Conservation (phyloP, 1,284 basidiomycete species). For the Boletus calvinii region DNA sequence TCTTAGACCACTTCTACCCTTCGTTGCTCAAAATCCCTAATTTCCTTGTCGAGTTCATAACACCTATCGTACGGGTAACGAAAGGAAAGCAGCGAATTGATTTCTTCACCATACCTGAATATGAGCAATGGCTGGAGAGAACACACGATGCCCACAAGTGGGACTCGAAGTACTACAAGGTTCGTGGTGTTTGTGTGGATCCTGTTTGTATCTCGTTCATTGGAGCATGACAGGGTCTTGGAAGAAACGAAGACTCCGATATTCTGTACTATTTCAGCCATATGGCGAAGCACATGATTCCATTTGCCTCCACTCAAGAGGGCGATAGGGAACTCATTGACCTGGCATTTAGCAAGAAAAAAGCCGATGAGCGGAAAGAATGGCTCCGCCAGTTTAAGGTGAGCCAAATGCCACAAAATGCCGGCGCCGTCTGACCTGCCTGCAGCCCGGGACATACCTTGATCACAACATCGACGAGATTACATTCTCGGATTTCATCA, state of each 20-base stretch:
- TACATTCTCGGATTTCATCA: conserved; percentile 93
- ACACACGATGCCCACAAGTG: conserved; percentile 84
- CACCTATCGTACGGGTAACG: conserved; percentile 92
- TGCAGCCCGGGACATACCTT: conserved; percentile 89
- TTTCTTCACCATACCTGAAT: conserved; percentile 98
- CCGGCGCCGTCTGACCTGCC: conserved; percentile 7
- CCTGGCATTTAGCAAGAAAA: conserved; percentile 99
- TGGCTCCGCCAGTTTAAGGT: conserved; percentile 95
- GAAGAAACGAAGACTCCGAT: conserved; percentile 87
- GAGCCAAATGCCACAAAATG: conserved; percentile 15
- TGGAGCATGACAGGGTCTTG: conserved; percentile 75
- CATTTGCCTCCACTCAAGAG: conserved; percentile 80
- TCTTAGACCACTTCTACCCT: conserved; percentile 96
- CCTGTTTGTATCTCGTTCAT: background rate
- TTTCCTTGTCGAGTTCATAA: conserved; percentile 98
- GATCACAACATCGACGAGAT: conserved; percentile 90
- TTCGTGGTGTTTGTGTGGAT: conserved; percentile 32
- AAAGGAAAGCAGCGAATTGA: conserved; percentile 83
- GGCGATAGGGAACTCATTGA: conserved; percentile 93
- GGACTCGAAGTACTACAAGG: conserved; percentile 97
- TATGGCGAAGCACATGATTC: conserved; percentile 93
- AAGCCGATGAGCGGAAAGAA: conserved; percentile 97
- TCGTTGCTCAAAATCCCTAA: conserved; percentile 89
- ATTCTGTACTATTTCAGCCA: conserved; percentile 92
- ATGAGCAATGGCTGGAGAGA: conserved; percentile 87